A percentile compares a stretch with the other conserved stretches of the same genome.
Conservation (phyloP, 2,329 filamentous ascomycete genomes). For the Pseudopyrenochaeta lycopersici region DNA sequence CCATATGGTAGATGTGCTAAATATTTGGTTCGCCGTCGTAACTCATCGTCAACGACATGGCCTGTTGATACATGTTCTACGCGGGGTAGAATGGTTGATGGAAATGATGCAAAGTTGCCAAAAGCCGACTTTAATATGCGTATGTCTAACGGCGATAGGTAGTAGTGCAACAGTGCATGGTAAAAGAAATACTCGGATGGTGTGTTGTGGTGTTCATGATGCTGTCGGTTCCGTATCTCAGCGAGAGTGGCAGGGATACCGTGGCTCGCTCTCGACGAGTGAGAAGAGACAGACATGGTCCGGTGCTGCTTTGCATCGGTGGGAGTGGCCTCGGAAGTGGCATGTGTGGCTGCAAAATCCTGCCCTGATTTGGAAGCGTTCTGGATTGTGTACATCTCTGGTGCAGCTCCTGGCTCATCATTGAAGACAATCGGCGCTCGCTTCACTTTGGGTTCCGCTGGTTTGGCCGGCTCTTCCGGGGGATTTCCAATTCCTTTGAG, state of each 20-base stretch:
- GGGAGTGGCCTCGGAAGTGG: constrained; percentile 10
- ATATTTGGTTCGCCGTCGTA: constrained; percentile 87
- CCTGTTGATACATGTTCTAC: constrained; percentile 91
- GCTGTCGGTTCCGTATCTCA: constrained; percentile 56
- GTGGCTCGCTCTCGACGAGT: constrained; percentile 40
- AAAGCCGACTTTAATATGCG: constrained; percentile 91
- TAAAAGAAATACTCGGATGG: constrained; percentile 82
- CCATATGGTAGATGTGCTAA: constrained; percentile 85
- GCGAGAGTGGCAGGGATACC: constrained; percentile 53
- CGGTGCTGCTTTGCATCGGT: constrained; percentile 18
- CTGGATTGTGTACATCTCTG: constrained; percentile 62
- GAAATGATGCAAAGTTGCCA: constrained; percentile 81
- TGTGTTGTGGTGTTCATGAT: constrained; percentile 55
- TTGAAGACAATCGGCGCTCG: constrained; percentile 61
- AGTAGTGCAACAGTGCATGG: constrained; percentile 85
- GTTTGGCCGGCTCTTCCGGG: constrained; percentile 62
- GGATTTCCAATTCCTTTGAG: constrained; percentile 73
- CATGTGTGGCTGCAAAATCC: constrained; percentile 39
- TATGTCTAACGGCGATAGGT: constrained; percentile 89
- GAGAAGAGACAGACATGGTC: constrained; percentile 41
- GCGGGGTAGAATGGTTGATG: constrained; percentile 83
- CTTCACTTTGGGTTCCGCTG: constrained; percentile 58
- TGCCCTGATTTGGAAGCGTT: constrained; percentile 58
- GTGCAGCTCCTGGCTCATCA: constrained; percentile 54
- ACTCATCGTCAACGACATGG: constrained; percentile 83